Evolutionary conservation across 257 asterid genomes (phyloP), one percentile per base, ranked within the genome.

Genomic region (Avicennia marina): DNA sequence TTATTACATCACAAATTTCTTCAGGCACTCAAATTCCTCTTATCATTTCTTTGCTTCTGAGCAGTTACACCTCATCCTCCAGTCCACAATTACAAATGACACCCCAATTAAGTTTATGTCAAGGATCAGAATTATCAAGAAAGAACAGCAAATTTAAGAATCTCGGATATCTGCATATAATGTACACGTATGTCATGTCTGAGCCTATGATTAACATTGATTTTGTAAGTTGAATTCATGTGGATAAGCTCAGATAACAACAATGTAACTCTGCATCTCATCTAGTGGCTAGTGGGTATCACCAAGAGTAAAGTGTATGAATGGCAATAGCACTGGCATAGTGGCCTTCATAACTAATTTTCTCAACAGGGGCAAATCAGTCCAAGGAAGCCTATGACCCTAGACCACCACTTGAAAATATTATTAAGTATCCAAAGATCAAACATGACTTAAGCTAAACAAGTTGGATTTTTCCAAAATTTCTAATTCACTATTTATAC

Each of bases 81-180:
- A 29, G 25, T 53, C 58, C 11, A 41, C n/a, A 58, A 53, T 20
- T 24, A 32, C 45, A 49, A 45, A 40, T 10, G 22, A 21, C 19
- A 41, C 33, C 52, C 33, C 52, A 59, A 51, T 24, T 45, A 25
- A 67, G 44, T 31, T 13, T 20, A 9, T 13, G 6, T 51, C 45
- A n/a, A 33, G 21, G 43, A 6, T 40, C 45, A 19, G 8, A 15
- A 24, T 62, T 25, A 39, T 38, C 6, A n/a, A n/a, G 32, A 6
- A 8, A 20, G 7, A 29, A 29, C 33, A 29, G 7, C 33, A 29
- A 29, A 2, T 7, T 29, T 2, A 2, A 2, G 3, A 2, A 2
- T 29, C 33, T 29, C 7, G 7, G 33, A 29, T 29, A 29, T 29
- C 33, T 29, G 33, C 33, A 2, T 29, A 7, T 29, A 29, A 29